These are phyloP conservation scores for Salix koriyanagi DNA, from an alignment of 345 rosid genomes.

Conservation along the genomic window DNA sequence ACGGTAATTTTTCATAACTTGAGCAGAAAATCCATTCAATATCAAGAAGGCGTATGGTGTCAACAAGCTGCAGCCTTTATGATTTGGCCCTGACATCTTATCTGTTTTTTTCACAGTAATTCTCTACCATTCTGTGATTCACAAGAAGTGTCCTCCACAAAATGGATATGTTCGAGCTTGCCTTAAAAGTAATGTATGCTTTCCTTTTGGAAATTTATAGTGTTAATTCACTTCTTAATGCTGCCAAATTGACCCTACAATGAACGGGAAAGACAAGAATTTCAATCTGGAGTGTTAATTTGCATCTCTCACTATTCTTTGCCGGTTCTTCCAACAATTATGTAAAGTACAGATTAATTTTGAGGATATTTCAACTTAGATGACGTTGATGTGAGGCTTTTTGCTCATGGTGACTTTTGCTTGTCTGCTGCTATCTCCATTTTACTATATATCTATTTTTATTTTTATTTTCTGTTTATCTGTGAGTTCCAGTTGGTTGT, in stretches of 20 bases:
- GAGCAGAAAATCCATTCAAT: not conserved
- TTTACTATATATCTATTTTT: not conserved
- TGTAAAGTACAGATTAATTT: not conserved
- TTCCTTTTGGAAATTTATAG: slow-evolving; percentile 16
- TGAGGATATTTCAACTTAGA: not conserved
- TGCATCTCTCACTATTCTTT: not conserved
- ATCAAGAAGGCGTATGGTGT: not conserved
- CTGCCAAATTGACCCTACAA: not conserved
- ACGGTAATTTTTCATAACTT: slow-evolving; percentile 41
- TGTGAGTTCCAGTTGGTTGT: not conserved
- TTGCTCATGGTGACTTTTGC: not conserved
- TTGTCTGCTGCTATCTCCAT: not conserved
- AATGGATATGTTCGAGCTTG: slow-evolving; percentile 84
- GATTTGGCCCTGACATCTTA: not conserved
- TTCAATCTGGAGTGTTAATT: not conserved
- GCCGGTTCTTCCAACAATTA: not conserved
- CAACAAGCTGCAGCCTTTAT: not conserved
- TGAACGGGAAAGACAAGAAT: not conserved
- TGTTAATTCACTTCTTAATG: not conserved
- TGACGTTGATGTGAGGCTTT: not conserved
- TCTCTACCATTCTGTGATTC: slow-evolving; percentile 78
- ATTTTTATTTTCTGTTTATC: not conserved
- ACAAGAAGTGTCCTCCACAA: slow-evolving; percentile 66
- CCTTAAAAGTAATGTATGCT: slow-evolving; percentile 75
- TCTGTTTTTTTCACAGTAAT: slow-evolving; percentile 54